Evolutionary conservation across 345 rosid genomes (phyloP).

Genomic region (Anacardium occidentale): DNA sequence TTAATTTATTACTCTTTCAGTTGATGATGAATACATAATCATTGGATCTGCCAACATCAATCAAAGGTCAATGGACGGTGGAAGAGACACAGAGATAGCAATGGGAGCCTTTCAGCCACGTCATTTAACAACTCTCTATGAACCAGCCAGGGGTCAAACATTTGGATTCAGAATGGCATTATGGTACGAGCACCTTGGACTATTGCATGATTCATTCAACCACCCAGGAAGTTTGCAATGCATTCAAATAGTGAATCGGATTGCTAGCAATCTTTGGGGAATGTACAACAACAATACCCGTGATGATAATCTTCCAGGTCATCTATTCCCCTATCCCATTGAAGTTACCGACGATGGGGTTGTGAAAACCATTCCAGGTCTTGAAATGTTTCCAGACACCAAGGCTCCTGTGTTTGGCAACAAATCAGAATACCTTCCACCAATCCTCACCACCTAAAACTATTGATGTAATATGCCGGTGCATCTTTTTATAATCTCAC

Average conservation of each 20-base stretch:
- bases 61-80: constrained; percentile 92
- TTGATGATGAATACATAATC: constrained; percentile 89
- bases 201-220: background rate
- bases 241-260: constrained; percentile 30
- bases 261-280: constrained; percentile 47
- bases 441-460: constrained; percentile 60
- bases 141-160: constrained; percentile 49
- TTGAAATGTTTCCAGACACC: constrained; percentile 66
- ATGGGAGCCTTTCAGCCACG: constrained; percentile 85
- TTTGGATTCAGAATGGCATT: constrained; percentile 58
- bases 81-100: constrained; percentile 77
- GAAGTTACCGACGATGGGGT: constrained; percentile 36
- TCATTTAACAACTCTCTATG: constrained; percentile 34
- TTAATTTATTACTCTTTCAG: constrained; percentile 28
- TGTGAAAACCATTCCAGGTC: constrained; percentile 37
- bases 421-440: constrained; percentile 45
- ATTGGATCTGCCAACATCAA: constrained; percentile 90
- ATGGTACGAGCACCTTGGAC: constrained; percentile 62
- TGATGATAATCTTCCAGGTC: constrained; percentile 38
- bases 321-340: constrained; percentile 69
- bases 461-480: background rate
- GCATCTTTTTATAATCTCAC: too few species aligned
- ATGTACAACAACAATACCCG: constrained; percentile 28
- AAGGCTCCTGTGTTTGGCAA: constrained; percentile 56
- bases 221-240: constrained; percentile 47